Evolutionary conservation across 164 flowering plant genomes (phyloP).

Genomic region (Vitis rotundifolia): DNA sequence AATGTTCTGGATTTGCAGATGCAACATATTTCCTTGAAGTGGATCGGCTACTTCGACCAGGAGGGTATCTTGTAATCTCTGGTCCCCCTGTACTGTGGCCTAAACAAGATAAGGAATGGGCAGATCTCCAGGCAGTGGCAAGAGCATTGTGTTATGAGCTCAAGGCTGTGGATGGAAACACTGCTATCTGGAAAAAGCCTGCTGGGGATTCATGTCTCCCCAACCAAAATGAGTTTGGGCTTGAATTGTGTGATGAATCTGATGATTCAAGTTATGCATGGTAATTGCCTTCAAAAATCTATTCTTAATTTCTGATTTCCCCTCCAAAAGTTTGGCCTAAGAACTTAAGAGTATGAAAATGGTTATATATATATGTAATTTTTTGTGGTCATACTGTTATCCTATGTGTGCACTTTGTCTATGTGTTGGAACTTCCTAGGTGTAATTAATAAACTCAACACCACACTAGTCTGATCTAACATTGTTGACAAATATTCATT

Average conservation of each 20-base stretch:
- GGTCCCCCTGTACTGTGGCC: conserved; percentile 99
- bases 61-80: conserved; percentile 90
- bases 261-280: conserved; percentile 85
- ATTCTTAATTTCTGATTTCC: not conserved
- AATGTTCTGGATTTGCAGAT: conserved; percentile 57
- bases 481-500: not conserved
- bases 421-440: not conserved
- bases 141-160: conserved; percentile 87
- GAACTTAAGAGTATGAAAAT: not conserved
- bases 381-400: not conserved
- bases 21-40: conserved; percentile 94
- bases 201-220: conserved; percentile 72
- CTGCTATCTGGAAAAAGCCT: conserved; percentile 95
- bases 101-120: conserved; percentile 98
- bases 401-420: not conserved
- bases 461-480: not conserved
- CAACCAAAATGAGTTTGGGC: conserved; percentile 85
- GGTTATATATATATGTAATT: too few relatives aligned
- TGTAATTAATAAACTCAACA: not conserved
- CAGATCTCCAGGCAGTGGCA: conserved; percentile 92
- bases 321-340: not conserved
- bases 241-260: conserved; percentile 71
- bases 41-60: conserved; percentile 91
- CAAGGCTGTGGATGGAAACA: conserved; percentile 92
- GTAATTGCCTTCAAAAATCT: conserved; percentile 34